These are phyloP conservation scores for Teratosphaeria gauchensis DNA, from an alignment of 2,329 filamentous ascomycete species.

Conservation along the genomic window DNA sequence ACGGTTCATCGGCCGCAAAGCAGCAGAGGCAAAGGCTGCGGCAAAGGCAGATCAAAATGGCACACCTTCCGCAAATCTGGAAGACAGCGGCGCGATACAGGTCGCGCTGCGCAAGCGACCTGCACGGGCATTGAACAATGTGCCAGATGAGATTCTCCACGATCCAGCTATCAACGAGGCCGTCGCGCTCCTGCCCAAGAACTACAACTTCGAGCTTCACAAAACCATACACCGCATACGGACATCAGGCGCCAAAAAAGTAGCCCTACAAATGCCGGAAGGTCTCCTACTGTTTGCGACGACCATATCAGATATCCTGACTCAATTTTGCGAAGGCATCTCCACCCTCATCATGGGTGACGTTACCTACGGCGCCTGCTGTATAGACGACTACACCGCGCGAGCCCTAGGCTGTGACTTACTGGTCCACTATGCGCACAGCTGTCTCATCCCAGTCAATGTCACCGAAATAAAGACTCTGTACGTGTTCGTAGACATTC, in stretches of 20 bases:
- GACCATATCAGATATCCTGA: constrained; percentile 92
- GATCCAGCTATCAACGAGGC: constrained; percentile 80
- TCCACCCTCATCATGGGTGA: constrained; percentile 98
- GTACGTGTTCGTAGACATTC: constrained; percentile 97
- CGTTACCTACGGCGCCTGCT: constrained; percentile 96
- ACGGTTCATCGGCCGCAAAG: constrained; percentile 77
- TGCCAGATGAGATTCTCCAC: constrained; percentile 77
- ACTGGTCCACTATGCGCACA: constrained; percentile 93
- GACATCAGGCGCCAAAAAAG: constrained; percentile 64
- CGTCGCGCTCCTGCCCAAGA: constrained; percentile 76
- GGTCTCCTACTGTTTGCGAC: constrained; percentile 91
- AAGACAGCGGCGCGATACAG: constrained; percentile 59
- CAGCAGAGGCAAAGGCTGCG: constrained; percentile 54
- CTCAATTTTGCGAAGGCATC: constrained; percentile 82
- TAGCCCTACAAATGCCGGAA: constrained; percentile 96
- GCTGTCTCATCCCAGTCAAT: constrained; percentile 89
- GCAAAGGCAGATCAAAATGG: constrained; percentile 35
- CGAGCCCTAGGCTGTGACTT: constrained; percentile 88
- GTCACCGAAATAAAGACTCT: constrained; percentile 95
- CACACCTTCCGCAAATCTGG: constrained; percentile 37
- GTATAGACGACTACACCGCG: constrained; percentile 96
- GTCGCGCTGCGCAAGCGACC: constrained; percentile 62
- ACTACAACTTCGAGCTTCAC: constrained; percentile 97
- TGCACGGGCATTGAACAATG: constrained; percentile 78
- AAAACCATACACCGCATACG: constrained; percentile 96